Evolutionary conservation across 371 early-diverging fungal species (phyloP).

Genomic region (Catenaria anguillulae): DNA sequence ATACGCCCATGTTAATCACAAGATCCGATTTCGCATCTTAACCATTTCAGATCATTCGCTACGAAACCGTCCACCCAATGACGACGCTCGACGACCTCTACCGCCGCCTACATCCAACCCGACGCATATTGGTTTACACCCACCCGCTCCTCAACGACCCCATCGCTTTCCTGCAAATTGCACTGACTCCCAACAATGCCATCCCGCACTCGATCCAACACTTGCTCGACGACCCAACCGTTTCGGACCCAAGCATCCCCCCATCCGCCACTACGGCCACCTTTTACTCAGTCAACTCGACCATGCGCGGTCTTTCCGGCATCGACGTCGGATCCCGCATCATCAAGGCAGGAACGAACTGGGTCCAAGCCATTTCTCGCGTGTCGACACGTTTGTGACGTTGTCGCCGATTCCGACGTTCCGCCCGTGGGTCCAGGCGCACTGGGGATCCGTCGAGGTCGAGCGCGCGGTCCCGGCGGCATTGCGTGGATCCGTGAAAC

Average conservation of each 20-base stretch:
- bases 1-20: too few species aligned
- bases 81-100: neutral
- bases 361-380: slow-evolving; percentile 45
- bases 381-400: slow-evolving; percentile 58
- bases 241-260: neutral
- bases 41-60: neutral
- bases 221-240: neutral
- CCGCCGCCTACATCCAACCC: neutral
- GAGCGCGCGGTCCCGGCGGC: slow-evolving; percentile 1
- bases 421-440: slow-evolving; percentile 42
- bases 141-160: slow-evolving; percentile 1
- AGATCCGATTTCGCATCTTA: too few species aligned
- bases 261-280: neutral
- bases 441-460: slow-evolving; percentile 10
- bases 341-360: slow-evolving; percentile 65
- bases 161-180: neutral
- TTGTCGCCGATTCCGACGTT: slow-evolving; percentile 75
- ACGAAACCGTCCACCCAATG: neutral
- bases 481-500: neutral
- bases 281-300: slow-evolving; percentile 2
- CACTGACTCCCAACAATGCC: neutral
- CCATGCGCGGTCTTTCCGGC: slow-evolving; percentile 40
- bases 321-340: slow-evolving; percentile 72
- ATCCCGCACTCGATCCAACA: neutral
- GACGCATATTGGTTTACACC: neutral